Evolutionary conservation across 2,329 filamentous ascomycete species (phyloP).

Genomic region (Colletotrichum higginsianum): DNA sequence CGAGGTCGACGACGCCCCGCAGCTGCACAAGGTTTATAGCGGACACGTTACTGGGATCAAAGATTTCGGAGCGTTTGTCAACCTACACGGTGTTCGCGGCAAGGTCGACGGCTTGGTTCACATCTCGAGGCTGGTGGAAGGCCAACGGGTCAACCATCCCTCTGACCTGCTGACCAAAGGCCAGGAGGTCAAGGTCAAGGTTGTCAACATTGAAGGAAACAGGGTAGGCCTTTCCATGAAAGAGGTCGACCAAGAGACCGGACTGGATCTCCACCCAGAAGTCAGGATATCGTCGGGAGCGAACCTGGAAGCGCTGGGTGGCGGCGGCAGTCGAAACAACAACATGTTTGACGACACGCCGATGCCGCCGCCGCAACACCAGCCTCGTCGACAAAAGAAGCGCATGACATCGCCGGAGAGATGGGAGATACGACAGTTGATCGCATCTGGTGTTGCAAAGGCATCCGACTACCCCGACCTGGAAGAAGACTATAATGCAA

Average conservation of each 20-base stretch:
- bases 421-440: slow-evolving; percentile 98
- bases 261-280: slow-evolving; percentile 85
- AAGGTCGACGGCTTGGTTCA: slow-evolving; percentile 96
- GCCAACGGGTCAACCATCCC: slow-evolving; percentile 90
- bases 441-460: slow-evolving; percentile 93
- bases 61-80: slow-evolving; percentile 96
- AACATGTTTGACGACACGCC: slow-evolving; percentile 74
- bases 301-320: slow-evolving; percentile 87
- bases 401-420: slow-evolving; percentile 95
- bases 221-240: slow-evolving; percentile 96
- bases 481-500: slow-evolving; percentile 93
- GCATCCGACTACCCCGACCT: slow-evolving; percentile 95
- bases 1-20: slow-evolving; percentile 85
- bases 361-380: slow-evolving; percentile 52
- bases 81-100: slow-evolving; percentile 86
- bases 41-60: slow-evolving; percentile 93
- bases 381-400: slow-evolving; percentile 78
- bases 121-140: slow-evolving; percentile 88
- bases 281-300: slow-evolving; percentile 87
- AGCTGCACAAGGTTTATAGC: slow-evolving; percentile 89
- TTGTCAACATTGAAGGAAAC: slow-evolving; percentile 86
- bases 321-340: slow-evolving; percentile 68
- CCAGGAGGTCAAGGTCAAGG: slow-evolving; percentile 92
- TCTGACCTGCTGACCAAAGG: slow-evolving; percentile 86
- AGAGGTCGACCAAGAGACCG: slow-evolving; percentile 92